Evolutionary conservation across 495 filamentous ascomycete genomes (phyloP).

Genomic region (Neurospora discreta): DNA sequence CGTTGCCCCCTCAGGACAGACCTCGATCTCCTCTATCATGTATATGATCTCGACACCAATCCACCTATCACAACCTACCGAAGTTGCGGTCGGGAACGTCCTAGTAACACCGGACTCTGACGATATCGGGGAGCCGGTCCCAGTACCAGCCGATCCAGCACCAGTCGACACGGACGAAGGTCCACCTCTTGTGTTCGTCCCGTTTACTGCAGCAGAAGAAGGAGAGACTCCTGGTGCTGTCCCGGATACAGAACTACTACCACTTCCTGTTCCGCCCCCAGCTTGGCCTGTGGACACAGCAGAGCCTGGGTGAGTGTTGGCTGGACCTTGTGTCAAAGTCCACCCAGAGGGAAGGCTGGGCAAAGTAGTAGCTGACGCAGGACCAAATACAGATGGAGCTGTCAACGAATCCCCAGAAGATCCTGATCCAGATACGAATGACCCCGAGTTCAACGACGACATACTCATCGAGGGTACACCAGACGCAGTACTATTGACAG

Average conservation of each 20-base stretch:
- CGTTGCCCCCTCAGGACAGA: slow-evolving; percentile 20
- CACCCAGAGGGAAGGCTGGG: neutral
- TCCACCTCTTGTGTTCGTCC: neutral
- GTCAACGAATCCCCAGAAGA: neutral
- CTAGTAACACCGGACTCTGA: neutral
- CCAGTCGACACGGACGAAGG: neutral
- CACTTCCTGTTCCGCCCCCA: neutral
- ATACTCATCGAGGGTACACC: neutral
- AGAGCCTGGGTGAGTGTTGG: neutral
- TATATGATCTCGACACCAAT: slow-evolving; percentile 31
- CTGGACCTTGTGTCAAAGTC: neutral
- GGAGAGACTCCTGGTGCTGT: neutral
- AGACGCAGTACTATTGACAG: neutral
- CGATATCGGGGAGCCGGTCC: neutral
- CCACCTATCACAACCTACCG: slow-evolving; percentile 14
- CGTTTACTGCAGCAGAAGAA: neutral
- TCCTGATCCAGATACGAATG: neutral
- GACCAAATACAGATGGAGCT: neutral
- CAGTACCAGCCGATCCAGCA: neutral
- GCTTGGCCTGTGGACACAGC: neutral
- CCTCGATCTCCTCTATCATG: slow-evolving; percentile 21
- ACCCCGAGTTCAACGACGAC: neutral
- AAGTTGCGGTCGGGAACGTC: slow-evolving; percentile 4
- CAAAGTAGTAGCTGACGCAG: neutral
- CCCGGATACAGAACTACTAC: neutral